Percentiles rank a stretch among this genome's conserved stretches.
Evolutionary conservation across 1,284 basidiomycete species (phyloP).

Genomic region (Cryptococcus sp.): DNA sequence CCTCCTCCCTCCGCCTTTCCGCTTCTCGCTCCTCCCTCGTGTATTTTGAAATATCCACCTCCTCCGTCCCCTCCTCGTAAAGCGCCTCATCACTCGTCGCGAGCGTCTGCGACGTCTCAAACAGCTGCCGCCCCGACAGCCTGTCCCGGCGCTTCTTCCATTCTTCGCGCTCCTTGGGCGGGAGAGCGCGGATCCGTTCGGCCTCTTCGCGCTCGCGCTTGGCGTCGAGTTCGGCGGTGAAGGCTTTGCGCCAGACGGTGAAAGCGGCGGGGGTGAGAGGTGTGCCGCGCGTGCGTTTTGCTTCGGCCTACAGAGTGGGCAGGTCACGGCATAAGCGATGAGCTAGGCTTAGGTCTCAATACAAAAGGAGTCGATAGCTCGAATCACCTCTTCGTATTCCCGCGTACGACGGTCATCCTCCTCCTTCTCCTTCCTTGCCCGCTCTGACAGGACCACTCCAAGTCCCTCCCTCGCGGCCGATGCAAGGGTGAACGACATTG

Average conservation of each 20-base stretch:
- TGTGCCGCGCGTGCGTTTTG: constrained; percentile 82
- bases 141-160: constrained; percentile 64
- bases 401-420: constrained; percentile 70
- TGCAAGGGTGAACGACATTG: constrained; percentile 94
- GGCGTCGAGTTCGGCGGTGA: constrained; percentile 64
- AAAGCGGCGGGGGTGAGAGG: constrained; percentile 81
- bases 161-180: constrained; percentile 86
- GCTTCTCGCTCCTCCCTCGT: constrained; percentile 62
- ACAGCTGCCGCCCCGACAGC: constrained; percentile 78
- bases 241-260: constrained; percentile 72
- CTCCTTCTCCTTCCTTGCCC: constrained; percentile 59
- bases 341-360: too few species aligned
- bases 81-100: constrained; percentile 67
- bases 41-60: constrained; percentile 83
- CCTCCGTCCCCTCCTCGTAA: constrained; percentile 72
- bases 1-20: constrained; percentile 63
- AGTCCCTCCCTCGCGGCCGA: constrained; percentile 80
- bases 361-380: not conserved
- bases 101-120: constrained; percentile 72
- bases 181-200: constrained; percentile 70
- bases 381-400: constrained; percentile 66
- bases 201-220: constrained; percentile 71
- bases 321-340: not conserved
- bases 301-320: constrained; percentile 64
- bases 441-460: constrained; percentile 60